phyloP scores from a whole-genome alignment of 192 early-diverging fungal genomes.

The Gryganskiella cystojenkinii region DNA sequence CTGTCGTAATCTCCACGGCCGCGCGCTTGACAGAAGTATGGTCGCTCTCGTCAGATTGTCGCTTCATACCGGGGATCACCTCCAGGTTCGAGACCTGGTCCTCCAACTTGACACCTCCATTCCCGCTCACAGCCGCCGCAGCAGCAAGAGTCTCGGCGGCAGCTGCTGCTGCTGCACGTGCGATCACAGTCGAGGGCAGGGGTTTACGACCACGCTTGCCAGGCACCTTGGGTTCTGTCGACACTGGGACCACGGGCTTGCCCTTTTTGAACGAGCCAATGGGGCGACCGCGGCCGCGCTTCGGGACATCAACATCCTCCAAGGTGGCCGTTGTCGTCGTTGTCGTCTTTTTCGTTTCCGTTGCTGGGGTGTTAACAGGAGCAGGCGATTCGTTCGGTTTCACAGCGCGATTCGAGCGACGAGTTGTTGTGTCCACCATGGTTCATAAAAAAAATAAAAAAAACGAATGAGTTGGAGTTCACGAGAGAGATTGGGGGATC shows the following conservation, averaged over 20 bases:
- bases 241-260: not conserved
- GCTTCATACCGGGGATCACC: not conserved
- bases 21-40: slow-evolving; percentile 7
- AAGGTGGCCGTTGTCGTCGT: not conserved
- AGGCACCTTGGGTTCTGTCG: not conserved
- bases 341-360: not conserved
- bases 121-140: too few species aligned
- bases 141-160: not conserved
- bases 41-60: not conserved
- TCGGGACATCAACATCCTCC: not conserved
- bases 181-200: slow-evolving; percentile 11
- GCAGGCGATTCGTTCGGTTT: not conserved
- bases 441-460: not conserved
- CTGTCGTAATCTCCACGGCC: not conserved
- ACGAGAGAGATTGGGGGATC: too few species aligned
- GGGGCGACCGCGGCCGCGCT: slow-evolving; percentile 8
- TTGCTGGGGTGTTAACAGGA: too few species aligned
- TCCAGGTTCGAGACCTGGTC: slow-evolving; percentile 9
- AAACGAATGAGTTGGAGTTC: too few species aligned
- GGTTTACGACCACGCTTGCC: slow-evolving; percentile 22
- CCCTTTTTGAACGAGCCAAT: slow-evolving; percentile 2
- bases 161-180: not conserved
- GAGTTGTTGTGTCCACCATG: not conserved
- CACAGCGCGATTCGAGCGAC: not conserved
- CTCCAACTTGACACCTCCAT: not conserved